Evolutionary conservation across 768 basidiomycete species (phyloP).

Genomic region (Leccinum arenicola): DNA sequence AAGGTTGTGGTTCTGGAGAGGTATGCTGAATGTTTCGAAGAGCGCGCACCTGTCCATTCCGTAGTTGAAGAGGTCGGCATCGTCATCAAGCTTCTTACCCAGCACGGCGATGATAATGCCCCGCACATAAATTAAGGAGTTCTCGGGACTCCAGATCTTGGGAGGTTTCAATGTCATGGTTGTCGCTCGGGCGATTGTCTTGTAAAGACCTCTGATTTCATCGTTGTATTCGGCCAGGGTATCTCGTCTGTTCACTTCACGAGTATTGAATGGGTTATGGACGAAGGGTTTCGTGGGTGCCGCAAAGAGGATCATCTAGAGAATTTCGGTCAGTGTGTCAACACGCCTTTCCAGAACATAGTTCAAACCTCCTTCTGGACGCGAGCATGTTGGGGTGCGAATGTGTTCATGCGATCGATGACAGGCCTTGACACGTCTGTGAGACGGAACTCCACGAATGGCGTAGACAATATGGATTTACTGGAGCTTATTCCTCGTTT

Average conservation of each 20-base stretch:
- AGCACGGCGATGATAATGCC: slow-evolving; percentile 13
- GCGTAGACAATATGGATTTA: neutral
- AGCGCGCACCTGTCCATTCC: slow-evolving; percentile 11
- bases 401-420: slow-evolving; percentile 21
- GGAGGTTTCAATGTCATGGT: slow-evolving; percentile 11
- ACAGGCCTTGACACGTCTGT: slow-evolving; percentile 5
- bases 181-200: slow-evolving; percentile 1
- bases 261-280: neutral
- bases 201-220: slow-evolving; percentile 16
- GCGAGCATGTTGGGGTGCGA: slow-evolving; percentile 21
- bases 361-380: slow-evolving; percentile 19
- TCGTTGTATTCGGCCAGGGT: slow-evolving; percentile 10
- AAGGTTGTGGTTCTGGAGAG: neutral
- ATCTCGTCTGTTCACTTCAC: slow-evolving; percentile 10
- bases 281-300: slow-evolving; percentile 11
- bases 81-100: slow-evolving; percentile 12
- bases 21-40: neutral
- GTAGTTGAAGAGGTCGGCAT: slow-evolving; percentile 9
- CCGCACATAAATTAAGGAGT: slow-evolving; percentile 12
- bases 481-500: slow-evolving; percentile 15
- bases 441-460: neutral
- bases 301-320: slow-evolving; percentile 19
- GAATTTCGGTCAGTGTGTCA: neutral
- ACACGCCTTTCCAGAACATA: neutral
- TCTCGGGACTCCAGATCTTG: slow-evolving; percentile 16